These are phyloP conservation scores for Sporisorium reilianum DNA, from an alignment of 1,284 basidiomycete genomes.

Conservation along the genomic window DNA sequence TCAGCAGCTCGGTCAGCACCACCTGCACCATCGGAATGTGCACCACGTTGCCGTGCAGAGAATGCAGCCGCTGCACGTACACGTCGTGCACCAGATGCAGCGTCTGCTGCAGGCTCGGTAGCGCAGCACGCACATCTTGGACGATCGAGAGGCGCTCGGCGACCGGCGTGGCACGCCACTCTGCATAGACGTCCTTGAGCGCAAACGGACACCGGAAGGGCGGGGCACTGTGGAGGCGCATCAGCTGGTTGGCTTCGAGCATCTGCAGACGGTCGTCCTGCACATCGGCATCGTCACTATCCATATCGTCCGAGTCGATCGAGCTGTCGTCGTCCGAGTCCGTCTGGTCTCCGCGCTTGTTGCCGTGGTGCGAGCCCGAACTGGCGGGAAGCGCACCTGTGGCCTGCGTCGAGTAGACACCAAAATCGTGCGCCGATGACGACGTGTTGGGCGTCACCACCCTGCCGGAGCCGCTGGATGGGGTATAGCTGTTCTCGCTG, in stretches of 20 bases:
- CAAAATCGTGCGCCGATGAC: constrained; percentile 15
- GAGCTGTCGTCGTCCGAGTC: constrained; percentile 16
- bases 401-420: neutral
- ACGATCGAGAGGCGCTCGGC: constrained; percentile 16
- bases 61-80: constrained; percentile 32
- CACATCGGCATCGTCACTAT: constrained; percentile 5
- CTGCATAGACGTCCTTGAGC: constrained; percentile 42
- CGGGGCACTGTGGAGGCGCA: constrained; percentile 32
- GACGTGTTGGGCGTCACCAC: constrained; percentile 35
- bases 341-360: neutral
- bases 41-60: constrained; percentile 34
- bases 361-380: neutral
- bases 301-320: constrained; percentile 18
- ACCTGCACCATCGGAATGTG: constrained; percentile 30
- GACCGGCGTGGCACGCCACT: constrained; percentile 28
- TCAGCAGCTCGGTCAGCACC: constrained; percentile 31
- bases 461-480: constrained; percentile 26
- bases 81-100: constrained; percentile 34
- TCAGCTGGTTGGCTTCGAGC: constrained; percentile 24
- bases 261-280: constrained; percentile 22
- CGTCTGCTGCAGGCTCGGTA: constrained; percentile 22
- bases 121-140: constrained; percentile 22
- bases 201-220: constrained; percentile 37
- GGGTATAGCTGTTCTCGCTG: constrained; percentile 17
- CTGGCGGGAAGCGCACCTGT: neutral